Percentiles rank a stretch among this genome's conserved stretches.
Evolutionary conservation across 352 stramenopile genomes (phyloP).

Genomic region (Aphanomyces astaci): DNA sequence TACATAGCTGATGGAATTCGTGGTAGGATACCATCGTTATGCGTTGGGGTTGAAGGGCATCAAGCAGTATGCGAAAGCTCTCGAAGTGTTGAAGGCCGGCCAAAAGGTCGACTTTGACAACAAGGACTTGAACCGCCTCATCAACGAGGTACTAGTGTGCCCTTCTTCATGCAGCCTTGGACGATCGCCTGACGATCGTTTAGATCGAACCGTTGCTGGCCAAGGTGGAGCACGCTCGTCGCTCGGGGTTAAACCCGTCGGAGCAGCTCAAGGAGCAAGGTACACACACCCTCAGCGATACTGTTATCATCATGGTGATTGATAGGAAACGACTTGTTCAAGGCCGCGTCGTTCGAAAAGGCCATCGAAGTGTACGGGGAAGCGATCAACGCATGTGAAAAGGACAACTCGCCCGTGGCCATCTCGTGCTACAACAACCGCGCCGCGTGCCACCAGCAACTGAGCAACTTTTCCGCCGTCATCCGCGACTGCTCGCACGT

Average conservation of each 20-base stretch:
- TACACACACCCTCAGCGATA: background rate
- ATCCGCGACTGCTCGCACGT: constrained; percentile 93
- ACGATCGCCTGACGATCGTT: background rate
- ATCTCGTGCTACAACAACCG: constrained; percentile 94
- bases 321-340: constrained; percentile 88
- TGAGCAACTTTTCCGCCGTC: constrained; percentile 94
- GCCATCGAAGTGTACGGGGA: constrained; percentile 91
- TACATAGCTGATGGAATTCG: background rate
- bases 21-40: constrained; percentile 89
- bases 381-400: constrained; percentile 79
- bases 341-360: constrained; percentile 82
- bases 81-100: constrained; percentile 60
- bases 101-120: constrained; percentile 82
- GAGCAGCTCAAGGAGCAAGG: constrained; percentile 90
- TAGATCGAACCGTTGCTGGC: constrained; percentile 77
- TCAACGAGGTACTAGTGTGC: constrained; percentile 25
- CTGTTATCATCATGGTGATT: background rate
- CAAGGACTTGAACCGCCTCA: constrained; percentile 70
- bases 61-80: constrained; percentile 69
- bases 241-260: constrained; percentile 60
- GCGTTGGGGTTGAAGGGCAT: constrained; percentile 87
- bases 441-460: constrained; percentile 94
- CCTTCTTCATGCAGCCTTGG: background rate
- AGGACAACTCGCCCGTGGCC: constrained; percentile 66
- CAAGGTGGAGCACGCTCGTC: constrained; percentile 49